A percentile compares a stretch with the other conserved stretches of the same genome.
Conservation (phyloP, 208 protist genomes). For the Kentomonas sorsogonicus region DNA sequence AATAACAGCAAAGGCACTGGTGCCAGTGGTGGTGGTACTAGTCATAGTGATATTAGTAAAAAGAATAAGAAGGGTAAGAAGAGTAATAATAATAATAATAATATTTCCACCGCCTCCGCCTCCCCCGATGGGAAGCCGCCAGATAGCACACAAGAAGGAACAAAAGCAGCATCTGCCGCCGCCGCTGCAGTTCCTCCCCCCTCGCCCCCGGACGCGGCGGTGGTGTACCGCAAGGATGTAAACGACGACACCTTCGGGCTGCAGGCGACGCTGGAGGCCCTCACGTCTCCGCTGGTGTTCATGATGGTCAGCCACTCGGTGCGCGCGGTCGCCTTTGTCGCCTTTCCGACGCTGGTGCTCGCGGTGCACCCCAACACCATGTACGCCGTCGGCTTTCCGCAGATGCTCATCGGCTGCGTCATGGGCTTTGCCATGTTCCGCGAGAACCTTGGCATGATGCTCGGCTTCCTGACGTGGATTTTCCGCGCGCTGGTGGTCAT, state of each 20-base stretch:
- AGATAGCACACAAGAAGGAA: too few species aligned
- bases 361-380: slow-evolving; percentile 35
- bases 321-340: slow-evolving; percentile 22
- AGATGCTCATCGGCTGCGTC: slow-evolving; percentile 24
- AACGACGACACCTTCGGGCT: slow-evolving; percentile 22
- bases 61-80: too few species aligned
- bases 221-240: slow-evolving; percentile 26
- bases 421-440: slow-evolving; percentile 23
- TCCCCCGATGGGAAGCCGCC: too few species aligned
- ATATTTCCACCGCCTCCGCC: too few species aligned
- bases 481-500: slow-evolving; percentile 25
- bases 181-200: too few species aligned
- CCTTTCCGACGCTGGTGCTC: slow-evolving; percentile 26
- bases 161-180: neutral
- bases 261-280: slow-evolving; percentile 19
- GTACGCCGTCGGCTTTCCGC: slow-evolving; percentile 17
- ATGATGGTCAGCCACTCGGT: slow-evolving; percentile 14
- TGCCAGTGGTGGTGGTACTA: too few species aligned
- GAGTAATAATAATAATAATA: too few species aligned
- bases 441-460: slow-evolving; percentile 18
- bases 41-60: too few species aligned
- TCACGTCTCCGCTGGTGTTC: slow-evolving; percentile 18
- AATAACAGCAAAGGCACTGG: too few species aligned
- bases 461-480: slow-evolving; percentile 27
- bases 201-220: too few species aligned